Percentiles rank a stretch among this genome's conserved stretches.
Evolutionary conservation across 805 yeast genomes (phyloP).

Genomic region (Nakazawaea ishiwadae): DNA sequence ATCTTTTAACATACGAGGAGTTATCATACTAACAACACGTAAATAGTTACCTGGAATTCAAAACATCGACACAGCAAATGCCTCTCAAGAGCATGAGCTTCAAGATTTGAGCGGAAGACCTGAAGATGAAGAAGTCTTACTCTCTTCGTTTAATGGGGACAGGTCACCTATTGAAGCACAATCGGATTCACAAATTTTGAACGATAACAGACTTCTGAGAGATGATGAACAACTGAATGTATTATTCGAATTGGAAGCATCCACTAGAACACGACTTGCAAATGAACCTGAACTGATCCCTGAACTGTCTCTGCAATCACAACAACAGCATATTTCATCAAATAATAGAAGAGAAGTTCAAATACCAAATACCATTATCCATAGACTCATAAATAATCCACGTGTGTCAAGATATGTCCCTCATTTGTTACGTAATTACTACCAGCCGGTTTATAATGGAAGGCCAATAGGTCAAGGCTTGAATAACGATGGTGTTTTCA

Average conservation of each 20-base stretch:
- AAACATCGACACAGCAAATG: constrained; percentile 3
- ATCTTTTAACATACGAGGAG: too few relatives aligned
- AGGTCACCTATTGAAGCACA: not conserved
- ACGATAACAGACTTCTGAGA: not conserved
- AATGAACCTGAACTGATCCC: not conserved
- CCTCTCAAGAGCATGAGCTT: constrained; percentile 9
- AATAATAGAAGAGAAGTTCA: not conserved
- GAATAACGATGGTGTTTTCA: constrained; percentile 83
- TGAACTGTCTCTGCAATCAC: not conserved
- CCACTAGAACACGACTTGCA: too few relatives aligned
- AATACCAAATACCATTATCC: constrained; percentile 10
- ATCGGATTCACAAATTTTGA: not conserved
- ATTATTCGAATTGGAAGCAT: too few relatives aligned
- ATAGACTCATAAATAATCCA: constrained; percentile 9
- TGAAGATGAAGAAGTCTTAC: constrained; percentile 7
- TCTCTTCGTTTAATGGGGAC: constrained; percentile 16
- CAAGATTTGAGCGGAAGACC: constrained; percentile 6
- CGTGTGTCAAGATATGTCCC: constrained; percentile 9
- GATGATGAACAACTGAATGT: not conserved
- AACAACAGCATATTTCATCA: constrained; percentile 1
- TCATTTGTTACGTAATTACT: constrained; percentile 5
- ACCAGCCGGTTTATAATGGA: constrained; percentile 8
- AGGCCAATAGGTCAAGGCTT: constrained; percentile 25
- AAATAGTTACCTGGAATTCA: not conserved
- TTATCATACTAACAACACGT: not conserved